Base-by-base conservation (phyloP, 2,329 filamentous ascomycete species). In the Stachybotrys elegans region DNA sequence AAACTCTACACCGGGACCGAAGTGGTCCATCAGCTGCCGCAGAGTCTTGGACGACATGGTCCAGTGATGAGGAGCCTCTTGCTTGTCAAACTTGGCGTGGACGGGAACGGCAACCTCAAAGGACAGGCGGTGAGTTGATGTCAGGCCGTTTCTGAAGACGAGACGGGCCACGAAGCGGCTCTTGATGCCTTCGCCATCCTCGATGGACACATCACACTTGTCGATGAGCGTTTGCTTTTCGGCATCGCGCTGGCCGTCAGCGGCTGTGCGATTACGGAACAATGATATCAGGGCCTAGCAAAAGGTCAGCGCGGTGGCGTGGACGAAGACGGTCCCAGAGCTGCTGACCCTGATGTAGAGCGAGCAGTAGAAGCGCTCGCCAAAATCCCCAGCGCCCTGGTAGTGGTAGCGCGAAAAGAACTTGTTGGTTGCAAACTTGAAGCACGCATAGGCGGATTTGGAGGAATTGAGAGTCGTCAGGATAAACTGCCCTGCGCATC, bases 381-480 rank as follows among this genome's bases (percentile, higher is more conserved):
- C 69, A 37, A 72, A 70, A 50, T 74, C 71, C 7, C 68, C 61
- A 25, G 56, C 66, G 17, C 76, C 78, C 44, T 79, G 73, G 54
- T 81, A 92, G 42, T 78, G 75, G 63, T 90, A 92, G 27, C 76
- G 77, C 6, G 82, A 78, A 65, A 90, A 90, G 68, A 91, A 91
- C 31, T 78, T 75, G 51, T 70, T 77, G 32, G 78, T 75, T 35
- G 83, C 72, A 43, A 91, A 80, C 7, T 77, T 76, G 55, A 89
- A 83, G 46, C 83, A 84, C 21, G 84, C 82, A 61, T 91, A 91
- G 16, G 85, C 86, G 4, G 87, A 88, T 58, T 88, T 88, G 44
- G 86, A 88, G n/a, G 79, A 78, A 60, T 92, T 92, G 50, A 92
- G 70, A 13, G 86, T 81, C 13, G 85, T 88, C 43, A 92, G 71